phyloP scores from a whole-genome alignment of 2,329 filamentous ascomycete genomes.

The Hymenoscyphus linearis region DNA sequence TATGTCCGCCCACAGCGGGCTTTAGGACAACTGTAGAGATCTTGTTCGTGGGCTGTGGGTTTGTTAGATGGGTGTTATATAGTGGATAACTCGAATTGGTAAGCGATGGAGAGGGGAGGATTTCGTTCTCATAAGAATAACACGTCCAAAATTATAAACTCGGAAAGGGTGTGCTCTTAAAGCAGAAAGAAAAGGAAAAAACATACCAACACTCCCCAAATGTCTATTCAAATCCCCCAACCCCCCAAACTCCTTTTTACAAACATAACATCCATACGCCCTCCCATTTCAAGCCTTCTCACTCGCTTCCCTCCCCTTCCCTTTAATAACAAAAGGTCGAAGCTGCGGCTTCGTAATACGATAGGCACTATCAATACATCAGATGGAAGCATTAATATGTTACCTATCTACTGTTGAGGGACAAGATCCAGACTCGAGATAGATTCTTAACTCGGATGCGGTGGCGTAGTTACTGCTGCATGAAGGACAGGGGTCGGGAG shows the following conservation, averaged over 20 bases:
- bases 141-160: too few relatives aligned
- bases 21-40: constrained; percentile 28
- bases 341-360: constrained; percentile 47
- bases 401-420: constrained; percentile 43
- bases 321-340: constrained; percentile 31
- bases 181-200: too few relatives aligned
- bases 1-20: constrained; percentile 14
- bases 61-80: too few relatives aligned
- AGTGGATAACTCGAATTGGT: too few relatives aligned
- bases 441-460: constrained; percentile 56
- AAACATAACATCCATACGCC: constrained; percentile 50
- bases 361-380: constrained; percentile 41
- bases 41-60: constrained; percentile 39
- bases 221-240: constrained; percentile 43
- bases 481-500: constrained; percentile 53
- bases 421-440: constrained; percentile 45
- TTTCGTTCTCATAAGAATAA: too few relatives aligned
- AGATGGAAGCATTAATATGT: constrained; percentile 41
- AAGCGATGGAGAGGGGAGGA: too few relatives aligned
- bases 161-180: too few relatives aligned
- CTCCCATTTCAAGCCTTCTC: constrained; percentile 40
- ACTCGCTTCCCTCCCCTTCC: constrained; percentile 34
- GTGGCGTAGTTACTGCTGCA: constrained; percentile 43
- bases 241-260: constrained; percentile 39
- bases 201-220: constrained; percentile 39